Base-by-base conservation (phyloP, 2,329 filamentous ascomycete species). In the Gyromitra esculenta region DNA sequence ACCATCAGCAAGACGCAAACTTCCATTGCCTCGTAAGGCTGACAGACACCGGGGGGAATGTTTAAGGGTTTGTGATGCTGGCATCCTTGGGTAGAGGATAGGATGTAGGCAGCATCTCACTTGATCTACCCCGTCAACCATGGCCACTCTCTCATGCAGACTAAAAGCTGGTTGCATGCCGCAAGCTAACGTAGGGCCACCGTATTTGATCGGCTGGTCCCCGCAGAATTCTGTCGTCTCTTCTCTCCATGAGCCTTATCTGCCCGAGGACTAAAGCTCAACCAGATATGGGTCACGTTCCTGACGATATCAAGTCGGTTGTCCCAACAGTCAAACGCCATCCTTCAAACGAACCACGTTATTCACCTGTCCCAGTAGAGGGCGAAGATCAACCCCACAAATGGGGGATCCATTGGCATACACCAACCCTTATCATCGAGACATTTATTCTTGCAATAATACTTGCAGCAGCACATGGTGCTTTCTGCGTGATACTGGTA, bases 361-460 rank as follows among this genome's bases (percentile, higher is more conserved):
- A 57, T 15, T 56, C 54, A 7, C 54, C 54, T 7, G 54, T 57
- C 31, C 31, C 54, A n/a, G 48, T 21, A 21, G 18, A n/a, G 0
- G 11, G 13, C 5, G 50, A 54, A 7, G 31, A 4, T 25, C 25
- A 31, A 13, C 1, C 15, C 25, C 54, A 31, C 31, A 57, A 6
- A 57, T 57, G 54, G 54, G 54, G 54, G 6, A 57, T 57, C 54
- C 31, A 57, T 15, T 57, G 54, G 54, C 54, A 13, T 25, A 57
- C 25, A 57, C 54, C 54, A 35, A 57, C 54, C 5, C 25, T 57
- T 7, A 57, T 57, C 25, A 57, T 57, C 25, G 54, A 25, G 54
- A 37, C 31, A 1, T 57, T 57, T 57, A 13, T 57, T 6, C 54
- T 57, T 37, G 54, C 54, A n/a, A 57, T 57, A 5, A 13, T 5